A percentile compares a stretch with the other conserved stretches of the same genome.
Evolutionary conservation across 495 filamentous ascomycete genomes (phyloP).

Genomic region (Bacidia rubella): DNA sequence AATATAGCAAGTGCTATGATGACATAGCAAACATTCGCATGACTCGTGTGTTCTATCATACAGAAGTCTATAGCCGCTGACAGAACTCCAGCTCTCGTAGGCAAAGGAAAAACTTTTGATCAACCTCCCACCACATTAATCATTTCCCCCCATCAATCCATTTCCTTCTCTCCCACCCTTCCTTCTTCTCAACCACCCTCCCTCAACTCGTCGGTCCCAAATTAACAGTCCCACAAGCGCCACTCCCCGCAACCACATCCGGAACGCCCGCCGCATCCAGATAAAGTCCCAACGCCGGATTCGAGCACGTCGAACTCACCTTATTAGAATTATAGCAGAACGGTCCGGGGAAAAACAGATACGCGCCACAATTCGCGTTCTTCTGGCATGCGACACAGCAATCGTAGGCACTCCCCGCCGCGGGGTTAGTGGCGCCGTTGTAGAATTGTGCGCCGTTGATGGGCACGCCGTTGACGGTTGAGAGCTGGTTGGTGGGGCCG

Average conservation of each 20-base stretch:
- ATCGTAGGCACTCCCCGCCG: not conserved
- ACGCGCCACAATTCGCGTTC: conserved; percentile 3
- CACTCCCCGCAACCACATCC: not conserved
- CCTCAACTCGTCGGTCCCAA: too few species aligned
- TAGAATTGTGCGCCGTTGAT: not conserved
- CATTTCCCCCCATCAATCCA: too few species aligned
- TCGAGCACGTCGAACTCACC: not conserved
- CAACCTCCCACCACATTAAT: too few species aligned
- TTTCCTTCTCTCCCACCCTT: too few species aligned
- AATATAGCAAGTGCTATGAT: too few species aligned
- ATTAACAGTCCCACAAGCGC: not conserved
- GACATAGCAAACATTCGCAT: too few species aligned
- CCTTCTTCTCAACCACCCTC: too few species aligned
- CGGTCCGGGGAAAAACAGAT: not conserved
- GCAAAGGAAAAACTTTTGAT: too few species aligned
- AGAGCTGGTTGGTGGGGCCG: conserved; percentile 4
- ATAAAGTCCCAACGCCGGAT: not conserved
- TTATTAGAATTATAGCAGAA: not conserved
- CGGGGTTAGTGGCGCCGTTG: not conserved
- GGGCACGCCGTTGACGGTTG: not conserved
- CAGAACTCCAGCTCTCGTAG: too few species aligned
- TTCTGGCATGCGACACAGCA: conserved; percentile 8
- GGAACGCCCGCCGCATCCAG: not conserved
- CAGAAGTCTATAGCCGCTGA: too few species aligned
- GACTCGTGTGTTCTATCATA: too few species aligned